phyloP scores from a whole-genome alignment of 495 filamentous ascomycete genomes.

The Penicillium simplicissimum region DNA sequence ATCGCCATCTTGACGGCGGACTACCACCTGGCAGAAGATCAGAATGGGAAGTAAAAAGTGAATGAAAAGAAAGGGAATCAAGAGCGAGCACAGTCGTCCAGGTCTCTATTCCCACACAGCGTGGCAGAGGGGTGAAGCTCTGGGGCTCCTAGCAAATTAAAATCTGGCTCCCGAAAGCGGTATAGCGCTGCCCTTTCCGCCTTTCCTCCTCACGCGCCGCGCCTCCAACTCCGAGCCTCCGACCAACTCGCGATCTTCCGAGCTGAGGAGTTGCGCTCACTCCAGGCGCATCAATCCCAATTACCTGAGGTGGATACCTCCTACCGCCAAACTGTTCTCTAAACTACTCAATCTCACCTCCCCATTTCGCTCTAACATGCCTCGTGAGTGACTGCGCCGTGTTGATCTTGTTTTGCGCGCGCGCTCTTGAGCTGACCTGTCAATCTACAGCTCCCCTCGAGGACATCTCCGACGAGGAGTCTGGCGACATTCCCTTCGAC shows the following conservation, averaged over 20 bases:
- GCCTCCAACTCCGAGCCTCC: background rate
- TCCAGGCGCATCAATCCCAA: background rate
- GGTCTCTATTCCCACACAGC: constrained; percentile 17
- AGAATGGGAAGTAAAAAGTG: constrained; percentile 14
- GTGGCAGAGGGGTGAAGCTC: constrained; percentile 28
- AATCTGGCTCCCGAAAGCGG: constrained; percentile 41
- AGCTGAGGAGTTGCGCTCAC: background rate
- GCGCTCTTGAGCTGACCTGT: constrained; percentile 17
- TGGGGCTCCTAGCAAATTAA: constrained; percentile 32
- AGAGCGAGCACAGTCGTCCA: constrained; percentile 16
- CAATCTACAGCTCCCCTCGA: constrained; percentile 39
- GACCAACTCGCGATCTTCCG: background rate
- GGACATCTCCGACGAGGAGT: constrained; percentile 49
- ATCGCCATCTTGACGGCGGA: constrained; percentile 61
- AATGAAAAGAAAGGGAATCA: constrained; percentile 14
- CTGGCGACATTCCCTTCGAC: constrained; percentile 44
- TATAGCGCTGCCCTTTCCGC: constrained; percentile 35
- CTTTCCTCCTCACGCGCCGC: constrained; percentile 20
- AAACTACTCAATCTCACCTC: constrained; percentile 28
- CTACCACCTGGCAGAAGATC: constrained; percentile 36
- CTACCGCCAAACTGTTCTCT: constrained; percentile 40
- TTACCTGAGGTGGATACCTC: constrained; percentile 6
- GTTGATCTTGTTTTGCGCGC: constrained; percentile 18
- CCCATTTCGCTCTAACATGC: constrained; percentile 34
- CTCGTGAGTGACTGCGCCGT: constrained; percentile 36